Percentiles rank a stretch among this genome's conserved stretches.
Conservation (phyloP, 2,329 filamentous ascomycete species). For the Paecilomyces dactylethromorphus region DNA sequence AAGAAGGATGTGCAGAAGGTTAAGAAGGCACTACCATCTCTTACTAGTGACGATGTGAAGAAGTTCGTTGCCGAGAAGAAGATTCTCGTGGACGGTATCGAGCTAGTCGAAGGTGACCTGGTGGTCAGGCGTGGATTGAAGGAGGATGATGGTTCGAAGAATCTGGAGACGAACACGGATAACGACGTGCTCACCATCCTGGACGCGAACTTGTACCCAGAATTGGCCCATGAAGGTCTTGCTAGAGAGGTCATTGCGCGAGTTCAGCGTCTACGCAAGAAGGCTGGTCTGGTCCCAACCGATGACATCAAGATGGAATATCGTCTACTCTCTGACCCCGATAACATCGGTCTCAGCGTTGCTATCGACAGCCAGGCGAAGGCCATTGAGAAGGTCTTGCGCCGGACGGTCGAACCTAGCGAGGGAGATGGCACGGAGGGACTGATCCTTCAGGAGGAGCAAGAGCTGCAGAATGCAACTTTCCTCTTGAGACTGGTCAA, state of each 20-base stretch:
- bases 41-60: constrained; percentile 77
- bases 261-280: constrained; percentile 88
- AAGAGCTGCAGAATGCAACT: constrained; percentile 76
- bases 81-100: constrained; percentile 80
- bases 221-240: constrained; percentile 80
- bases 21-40: constrained; percentile 76
- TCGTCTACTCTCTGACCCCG: constrained; percentile 69
- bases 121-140: constrained; percentile 73
- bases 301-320: constrained; percentile 98
- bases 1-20: constrained; percentile 91
- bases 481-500: constrained; percentile 71
- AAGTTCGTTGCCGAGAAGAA: constrained; percentile 65
- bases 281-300: constrained; percentile 80
- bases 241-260: constrained; percentile 89
- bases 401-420: constrained; percentile 66
- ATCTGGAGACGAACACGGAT: constrained; percentile 81
- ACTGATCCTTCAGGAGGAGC: constrained; percentile 73
- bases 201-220: constrained; percentile 74
- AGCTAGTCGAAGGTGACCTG: constrained; percentile 73
- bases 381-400: constrained; percentile 68
- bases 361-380: constrained; percentile 63
- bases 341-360: constrained; percentile 63
- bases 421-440: constrained; percentile 49
- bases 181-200: constrained; percentile 86
- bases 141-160: constrained; percentile 62